Base-by-base conservation (phyloP, 805 yeast species). In the Yarrowia hollandica region DNA sequence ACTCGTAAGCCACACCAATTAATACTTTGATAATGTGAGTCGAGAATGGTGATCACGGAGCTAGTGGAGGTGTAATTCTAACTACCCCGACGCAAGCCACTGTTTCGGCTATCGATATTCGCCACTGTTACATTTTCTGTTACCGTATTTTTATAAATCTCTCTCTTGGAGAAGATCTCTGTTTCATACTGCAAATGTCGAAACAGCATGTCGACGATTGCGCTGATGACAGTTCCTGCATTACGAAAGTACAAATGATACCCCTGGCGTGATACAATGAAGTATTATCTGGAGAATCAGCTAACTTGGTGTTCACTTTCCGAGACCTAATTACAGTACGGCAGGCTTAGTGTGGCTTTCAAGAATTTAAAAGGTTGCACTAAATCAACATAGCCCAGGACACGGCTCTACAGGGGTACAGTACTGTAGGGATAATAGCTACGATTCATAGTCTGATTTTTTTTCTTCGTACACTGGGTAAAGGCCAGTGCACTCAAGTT, bases 41-140 rank as follows among this genome's bases (percentile, higher is more conserved):
- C n/a, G 30, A 19, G 23, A 14, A 9, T 23, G 19, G 5, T 15
- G 28, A 39, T 38, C 46, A 23, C 3, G 46, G 46, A 19, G 30
- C 48, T 41, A 41, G 33, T 18, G 33, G 21, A 41, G 33, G 48
- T 41, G 16, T 44, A 44, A 44, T 44, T 14, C 35, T 28, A 44
- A 44, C 52, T 44, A 44, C 52, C 52, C 28, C 52, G 52, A 28
- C 18, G 35, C 52, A 44, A 44, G 52, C 52, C 52, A 44, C 52
- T 5, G 18, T 26, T 25, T 44, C 52, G 52, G 52, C 9, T 44
- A 44, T 44, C 34, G 52, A 44, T 7, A 6, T 3, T 30, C 16
- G 9, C 28, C 28, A 7, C 9, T 6, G 9, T 10, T 7, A 10
- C 10, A 7, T 25, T 25, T 25, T 25, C 10, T 15, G 31, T 41